Base-by-base conservation (phyloP, 352 stramenopile genomes). In the Phytophthora pinifolia region DNA sequence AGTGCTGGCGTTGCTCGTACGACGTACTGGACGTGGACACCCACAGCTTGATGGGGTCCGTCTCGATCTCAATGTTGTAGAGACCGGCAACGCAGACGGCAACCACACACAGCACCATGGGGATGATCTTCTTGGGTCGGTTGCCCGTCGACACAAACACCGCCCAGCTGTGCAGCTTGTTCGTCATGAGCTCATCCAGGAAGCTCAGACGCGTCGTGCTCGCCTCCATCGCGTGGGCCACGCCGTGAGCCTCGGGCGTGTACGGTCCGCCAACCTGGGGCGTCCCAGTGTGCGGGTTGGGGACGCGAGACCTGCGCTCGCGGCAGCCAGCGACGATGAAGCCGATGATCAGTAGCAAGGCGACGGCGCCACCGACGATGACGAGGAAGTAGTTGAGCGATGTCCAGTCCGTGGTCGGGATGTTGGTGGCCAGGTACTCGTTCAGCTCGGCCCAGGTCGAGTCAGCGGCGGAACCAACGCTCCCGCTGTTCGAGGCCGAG, bases 21-120 rank as follows among this genome's bases (percentile, higher is more conserved):
- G 77, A 69, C 6, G 62, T 74, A 59, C 76, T 88, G 0, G 68
- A 76, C 36, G 77, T 75, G 14, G 77, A 76, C 8, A 86, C 75
- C 77, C 77, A 88, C 14, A 88, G 54, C 46, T 86, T 88, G 36
- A 86, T 78, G 2, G 77, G 77, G 37, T 86, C 69, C 0, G 74
- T 82, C 44, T 88, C 74, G 33, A 86, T 72, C 17, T 80, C 70
- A 31, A 82, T 67, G 25, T 69, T 71, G 29, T 61, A 60, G 10
- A 85, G 62, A 6, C 77, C 77, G 17, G 56, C 46, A n/a, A 54
- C 47, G 46, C 64, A 83, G 20, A 81, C 38, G 5, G 59, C 58
- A 6, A 76, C 62, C 14, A 88, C 47, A 10, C 70, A 58, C 14
- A 82, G 27, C 27, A 70, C 47, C 29, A 73, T 43, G 0, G 48